Percentiles rank a stretch among this genome's conserved stretches.
phyloP scores from a whole-genome alignment of 2,329 filamentous ascomycete species.

The Phyllosticta citrichinensis region DNA sequence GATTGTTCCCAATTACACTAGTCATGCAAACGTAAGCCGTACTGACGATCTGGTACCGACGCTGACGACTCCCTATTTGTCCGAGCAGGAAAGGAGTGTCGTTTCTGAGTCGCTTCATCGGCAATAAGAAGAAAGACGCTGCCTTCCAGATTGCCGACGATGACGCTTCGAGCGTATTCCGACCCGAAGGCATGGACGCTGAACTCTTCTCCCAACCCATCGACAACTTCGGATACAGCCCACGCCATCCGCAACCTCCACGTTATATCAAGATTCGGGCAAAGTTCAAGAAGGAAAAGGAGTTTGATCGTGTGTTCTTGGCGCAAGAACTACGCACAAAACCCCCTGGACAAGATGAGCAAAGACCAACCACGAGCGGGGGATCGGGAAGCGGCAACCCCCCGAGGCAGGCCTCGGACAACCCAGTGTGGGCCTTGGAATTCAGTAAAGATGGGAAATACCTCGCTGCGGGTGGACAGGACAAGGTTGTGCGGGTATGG shows the following conservation, averaged over 20 bases:
- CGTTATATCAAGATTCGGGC: conserved; percentile 80
- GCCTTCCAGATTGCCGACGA: conserved; percentile 20
- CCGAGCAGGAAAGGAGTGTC: conserved; percentile 67
- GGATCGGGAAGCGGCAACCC: background rate
- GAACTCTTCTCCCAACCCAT: conserved; percentile 70
- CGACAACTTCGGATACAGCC: conserved; percentile 65
- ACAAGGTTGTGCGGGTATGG: conserved; percentile 79
- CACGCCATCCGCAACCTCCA: conserved; percentile 77
- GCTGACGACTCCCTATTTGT: conserved; percentile 7
- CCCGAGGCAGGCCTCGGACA: conserved; percentile 21
- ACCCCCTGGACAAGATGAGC: conserved; percentile 19
- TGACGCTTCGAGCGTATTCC: conserved; percentile 41
- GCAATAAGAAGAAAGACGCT: conserved; percentile 61
- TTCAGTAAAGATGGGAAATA: conserved; percentile 90
- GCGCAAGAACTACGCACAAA: conserved; percentile 76
- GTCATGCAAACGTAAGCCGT: conserved; percentile 9
- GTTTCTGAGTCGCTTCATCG: conserved; percentile 80
- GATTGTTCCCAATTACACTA: conserved; percentile 2
- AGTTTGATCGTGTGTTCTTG: conserved; percentile 81
- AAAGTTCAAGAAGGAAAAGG: conserved; percentile 68
- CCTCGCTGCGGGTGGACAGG: conserved; percentile 84
- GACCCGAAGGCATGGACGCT: conserved; percentile 73
- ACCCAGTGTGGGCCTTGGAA: conserved; percentile 83
- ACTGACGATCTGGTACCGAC: conserved; percentile 1
- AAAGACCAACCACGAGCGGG: conserved; percentile 16